phyloP scores from a whole-genome alignment of 768 basidiomycete species.

The Tulasnella sp. region DNA sequence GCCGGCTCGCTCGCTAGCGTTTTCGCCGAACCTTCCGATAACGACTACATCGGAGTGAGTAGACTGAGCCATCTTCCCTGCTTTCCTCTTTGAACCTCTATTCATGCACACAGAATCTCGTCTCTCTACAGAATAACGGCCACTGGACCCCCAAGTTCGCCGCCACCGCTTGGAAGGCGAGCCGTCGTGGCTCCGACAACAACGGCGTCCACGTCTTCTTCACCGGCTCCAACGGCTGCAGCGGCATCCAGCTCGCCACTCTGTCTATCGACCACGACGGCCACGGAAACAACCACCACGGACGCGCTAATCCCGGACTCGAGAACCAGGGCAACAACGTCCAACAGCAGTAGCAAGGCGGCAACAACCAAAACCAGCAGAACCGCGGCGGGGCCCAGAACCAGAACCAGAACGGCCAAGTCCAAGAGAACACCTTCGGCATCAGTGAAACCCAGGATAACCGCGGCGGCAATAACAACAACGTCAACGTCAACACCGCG shows the following conservation, averaged over 20 bases:
- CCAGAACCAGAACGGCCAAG: too few species aligned
- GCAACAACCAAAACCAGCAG: too few species aligned
- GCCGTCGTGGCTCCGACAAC: background rate
- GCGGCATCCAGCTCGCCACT: background rate
- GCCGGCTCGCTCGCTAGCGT: background rate
- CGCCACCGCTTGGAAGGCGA: background rate
- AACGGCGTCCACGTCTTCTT: conserved; percentile 1
- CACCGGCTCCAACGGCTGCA: background rate
- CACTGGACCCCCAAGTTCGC: conserved; percentile 5
- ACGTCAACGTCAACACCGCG: background rate
- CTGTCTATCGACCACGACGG: too few species aligned
- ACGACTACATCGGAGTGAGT: background rate
- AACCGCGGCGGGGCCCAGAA: too few species aligned
- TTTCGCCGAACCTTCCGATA: background rate
- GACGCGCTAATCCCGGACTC: background rate
- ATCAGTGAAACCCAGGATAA: background rate
- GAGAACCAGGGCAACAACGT: too few species aligned
- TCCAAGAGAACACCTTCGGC: background rate
- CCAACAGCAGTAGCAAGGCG: too few species aligned
- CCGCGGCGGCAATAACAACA: background rate
- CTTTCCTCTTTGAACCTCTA: background rate
- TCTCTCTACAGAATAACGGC: background rate
- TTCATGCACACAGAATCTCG: background rate
- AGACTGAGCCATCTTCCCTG: background rate
- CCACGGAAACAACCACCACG: background rate